phyloP scores from a whole-genome alignment of 495 filamentous ascomycete genomes.

The Aspergillus bertholletiae region DNA sequence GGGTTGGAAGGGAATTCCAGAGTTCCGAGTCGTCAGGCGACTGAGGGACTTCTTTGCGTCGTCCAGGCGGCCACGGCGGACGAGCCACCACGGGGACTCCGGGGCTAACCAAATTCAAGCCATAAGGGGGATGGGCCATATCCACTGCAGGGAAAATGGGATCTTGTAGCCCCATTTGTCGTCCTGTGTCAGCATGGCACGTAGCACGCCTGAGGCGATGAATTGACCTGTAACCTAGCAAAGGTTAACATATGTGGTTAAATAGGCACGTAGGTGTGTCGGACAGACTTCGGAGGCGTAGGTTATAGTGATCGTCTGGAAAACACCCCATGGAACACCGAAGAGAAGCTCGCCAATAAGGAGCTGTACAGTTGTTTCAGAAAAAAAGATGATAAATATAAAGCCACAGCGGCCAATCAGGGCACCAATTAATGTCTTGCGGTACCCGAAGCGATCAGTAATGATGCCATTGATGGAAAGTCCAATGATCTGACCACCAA shows the following conservation, averaged over 20 bases:
- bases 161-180: conserved; percentile 57
- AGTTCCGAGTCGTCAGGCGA: conserved; percentile 47
- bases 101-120: conserved; percentile 61
- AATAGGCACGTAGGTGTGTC: conserved; percentile 57
- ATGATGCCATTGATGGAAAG: conserved; percentile 62
- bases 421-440: conserved; percentile 56
- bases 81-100: conserved; percentile 73
- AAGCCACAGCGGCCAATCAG: conserved; percentile 53
- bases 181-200: conserved; percentile 42
- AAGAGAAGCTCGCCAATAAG: conserved; percentile 64
- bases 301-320: conserved; percentile 64
- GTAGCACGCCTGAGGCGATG: conserved; percentile 62
- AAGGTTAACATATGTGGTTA: conserved; percentile 69
- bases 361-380: conserved; percentile 48
- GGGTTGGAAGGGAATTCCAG: conserved; percentile 52
- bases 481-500: conserved; percentile 61
- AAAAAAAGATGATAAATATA: conserved; percentile 65
- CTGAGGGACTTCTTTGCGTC: conserved; percentile 57
- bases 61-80: conserved; percentile 57
- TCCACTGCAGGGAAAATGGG: conserved; percentile 67
- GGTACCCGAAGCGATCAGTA: conserved; percentile 62
- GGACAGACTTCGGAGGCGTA: conserved; percentile 72
- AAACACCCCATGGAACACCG: conserved; percentile 70
- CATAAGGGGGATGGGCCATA: conserved; percentile 66
- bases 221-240: conserved; percentile 70